Conservation (phyloP, 176 grass and related monocot species). For the Aegilops longissima region DNA sequence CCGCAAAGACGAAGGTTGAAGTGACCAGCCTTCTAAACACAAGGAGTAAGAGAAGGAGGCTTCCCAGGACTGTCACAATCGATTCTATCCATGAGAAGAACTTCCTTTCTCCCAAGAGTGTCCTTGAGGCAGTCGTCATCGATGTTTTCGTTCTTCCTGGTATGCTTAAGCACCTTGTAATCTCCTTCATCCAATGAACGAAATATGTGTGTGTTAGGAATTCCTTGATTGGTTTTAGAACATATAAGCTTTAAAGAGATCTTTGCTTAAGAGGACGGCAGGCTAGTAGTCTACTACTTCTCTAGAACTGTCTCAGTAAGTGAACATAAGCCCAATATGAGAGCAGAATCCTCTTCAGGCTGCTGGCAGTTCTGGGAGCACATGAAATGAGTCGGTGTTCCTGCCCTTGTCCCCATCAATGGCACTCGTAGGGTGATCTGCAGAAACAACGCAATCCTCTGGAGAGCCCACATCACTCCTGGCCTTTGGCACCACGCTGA, state of each 20-base stretch:
- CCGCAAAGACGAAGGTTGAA: constrained; percentile 65
- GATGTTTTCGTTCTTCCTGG: constrained; percentile 82
- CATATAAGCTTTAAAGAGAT: not conserved
- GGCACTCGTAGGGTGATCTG: not conserved
- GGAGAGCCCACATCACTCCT: not conserved
- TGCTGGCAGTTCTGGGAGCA: not conserved
- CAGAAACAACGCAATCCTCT: not conserved
- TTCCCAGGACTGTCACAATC: constrained; percentile 66
- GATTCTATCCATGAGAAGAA: constrained; percentile 90
- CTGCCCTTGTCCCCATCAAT: not conserved
- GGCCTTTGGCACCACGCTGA: not conserved
- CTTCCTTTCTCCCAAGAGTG: constrained; percentile 74
- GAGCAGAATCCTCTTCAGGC: not conserved
- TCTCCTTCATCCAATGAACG: not conserved
- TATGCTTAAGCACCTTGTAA: constrained; percentile 10
- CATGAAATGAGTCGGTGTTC: not conserved
- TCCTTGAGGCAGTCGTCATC: constrained; percentile 70
- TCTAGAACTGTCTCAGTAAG: not conserved
- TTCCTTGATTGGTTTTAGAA: not conserved
- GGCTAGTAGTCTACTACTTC: not conserved
- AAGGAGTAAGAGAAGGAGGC: constrained; percentile 57
- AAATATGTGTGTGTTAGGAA: not conserved
- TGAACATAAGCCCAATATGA: not conserved
- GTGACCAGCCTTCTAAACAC: constrained; percentile 57
- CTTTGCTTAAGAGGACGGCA: not conserved